Conservation (phyloP, 2,329 filamentous ascomycete genomes). For the Trichoderma sp. region DNA sequence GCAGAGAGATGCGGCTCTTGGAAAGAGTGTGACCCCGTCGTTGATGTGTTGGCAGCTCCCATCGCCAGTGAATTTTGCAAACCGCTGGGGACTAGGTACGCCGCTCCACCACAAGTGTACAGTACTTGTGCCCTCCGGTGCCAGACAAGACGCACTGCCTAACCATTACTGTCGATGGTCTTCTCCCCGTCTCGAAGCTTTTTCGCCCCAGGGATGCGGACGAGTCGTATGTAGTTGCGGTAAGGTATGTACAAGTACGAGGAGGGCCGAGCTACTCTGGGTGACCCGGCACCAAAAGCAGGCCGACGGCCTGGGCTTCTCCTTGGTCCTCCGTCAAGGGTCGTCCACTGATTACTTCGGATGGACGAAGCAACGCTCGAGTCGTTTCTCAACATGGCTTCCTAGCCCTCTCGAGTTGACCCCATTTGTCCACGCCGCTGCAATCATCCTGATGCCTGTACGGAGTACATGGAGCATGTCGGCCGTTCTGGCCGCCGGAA, state of each 20-base stretch:
- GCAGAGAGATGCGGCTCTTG: constrained; percentile 62
- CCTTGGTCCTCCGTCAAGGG: not conserved
- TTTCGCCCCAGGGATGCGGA: constrained; percentile 35
- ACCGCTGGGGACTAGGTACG: constrained; percentile 58
- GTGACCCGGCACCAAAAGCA: not conserved
- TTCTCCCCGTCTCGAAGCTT: constrained; percentile 47
- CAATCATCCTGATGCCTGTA: not conserved
- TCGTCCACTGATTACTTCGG: not conserved
- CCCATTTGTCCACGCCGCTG: constrained; percentile 9
- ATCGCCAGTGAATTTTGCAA: constrained; percentile 74
- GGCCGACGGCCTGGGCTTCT: not conserved
- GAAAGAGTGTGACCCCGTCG: constrained; percentile 65
- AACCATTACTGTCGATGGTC: constrained; percentile 37
- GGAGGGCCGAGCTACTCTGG: no score
- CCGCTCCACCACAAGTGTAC: constrained; percentile 57
- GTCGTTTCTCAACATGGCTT: constrained; percentile 13
- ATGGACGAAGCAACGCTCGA: not conserved
- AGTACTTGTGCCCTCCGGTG: constrained; percentile 28
- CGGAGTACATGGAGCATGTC: constrained; percentile 1
- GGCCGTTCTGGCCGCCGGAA: constrained; percentile 26
- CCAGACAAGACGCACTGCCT: constrained; percentile 46
- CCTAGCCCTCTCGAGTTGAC: not conserved
- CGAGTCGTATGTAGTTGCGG: constrained; percentile 18
- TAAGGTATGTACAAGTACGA: constrained; percentile 9
- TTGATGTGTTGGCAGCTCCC: constrained; percentile 89